These are phyloP conservation scores for Aspergillus olivimuriae DNA, from an alignment of 495 filamentous ascomycete genomes.

Conservation along the genomic window DNA sequence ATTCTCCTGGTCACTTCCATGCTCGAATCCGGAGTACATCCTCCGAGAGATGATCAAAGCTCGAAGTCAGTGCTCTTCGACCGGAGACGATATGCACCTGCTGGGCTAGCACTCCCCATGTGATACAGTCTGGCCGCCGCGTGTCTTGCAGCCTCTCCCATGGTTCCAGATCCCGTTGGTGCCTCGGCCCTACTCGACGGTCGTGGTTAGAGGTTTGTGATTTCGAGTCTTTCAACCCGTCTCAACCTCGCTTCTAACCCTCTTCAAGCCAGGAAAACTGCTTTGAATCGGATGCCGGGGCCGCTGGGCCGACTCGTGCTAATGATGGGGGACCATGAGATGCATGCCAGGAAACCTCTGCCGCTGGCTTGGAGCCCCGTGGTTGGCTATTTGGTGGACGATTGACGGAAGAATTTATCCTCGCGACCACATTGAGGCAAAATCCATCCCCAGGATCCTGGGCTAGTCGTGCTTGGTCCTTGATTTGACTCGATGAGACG, in stretches of 20 bases:
- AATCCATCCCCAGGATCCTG: conserved; percentile 2
- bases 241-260: not conserved
- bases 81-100: too few species aligned
- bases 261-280: not conserved
- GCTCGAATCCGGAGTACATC: too few species aligned
- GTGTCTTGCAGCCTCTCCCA: too few species aligned
- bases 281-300: not conserved
- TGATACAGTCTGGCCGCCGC: too few species aligned
- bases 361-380: not conserved
- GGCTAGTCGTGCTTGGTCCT: not conserved
- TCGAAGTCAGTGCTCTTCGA: too few species aligned
- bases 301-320: conserved; percentile 1
- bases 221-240: not conserved
- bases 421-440: conserved; percentile 10
- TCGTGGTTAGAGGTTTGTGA: too few species aligned
- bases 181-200: not conserved
- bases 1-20: not conserved
- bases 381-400: not conserved
- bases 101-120: too few species aligned
- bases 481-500: conserved; percentile 5
- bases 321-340: not conserved
- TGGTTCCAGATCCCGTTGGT: not conserved
- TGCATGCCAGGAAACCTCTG: not conserved
- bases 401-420: conserved; percentile 12
- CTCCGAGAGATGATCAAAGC: too few species aligned